Evolutionary conservation across 805 yeast genomes (phyloP).

Genomic region (Sungouiozyma intestinalis): DNA sequence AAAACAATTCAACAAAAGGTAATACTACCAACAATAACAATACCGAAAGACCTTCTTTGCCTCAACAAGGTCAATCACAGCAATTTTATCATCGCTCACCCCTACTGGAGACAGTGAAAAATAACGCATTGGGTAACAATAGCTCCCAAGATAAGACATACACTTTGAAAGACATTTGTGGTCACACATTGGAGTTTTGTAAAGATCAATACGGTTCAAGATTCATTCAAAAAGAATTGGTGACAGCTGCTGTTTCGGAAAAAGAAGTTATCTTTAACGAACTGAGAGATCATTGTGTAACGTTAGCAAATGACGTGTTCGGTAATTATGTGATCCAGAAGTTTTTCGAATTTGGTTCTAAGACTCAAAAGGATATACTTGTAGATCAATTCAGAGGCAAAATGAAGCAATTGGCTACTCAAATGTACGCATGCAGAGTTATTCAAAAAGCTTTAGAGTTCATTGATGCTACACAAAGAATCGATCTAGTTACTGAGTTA

Average conservation of each 20-base stretch:
- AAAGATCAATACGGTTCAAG: constrained; percentile 97
- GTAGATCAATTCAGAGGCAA: constrained; percentile 50
- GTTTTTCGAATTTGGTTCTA: constrained; percentile 74
- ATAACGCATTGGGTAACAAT: constrained; percentile 2
- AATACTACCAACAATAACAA: constrained; percentile 8
- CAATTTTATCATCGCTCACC: constrained; percentile 64
- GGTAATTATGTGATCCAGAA: constrained; percentile 97
- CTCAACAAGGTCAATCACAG: constrained; percentile 26
- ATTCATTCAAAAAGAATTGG: constrained; percentile 84
- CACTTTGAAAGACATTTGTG: constrained; percentile 61
- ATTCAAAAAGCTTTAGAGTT: constrained; percentile 88
- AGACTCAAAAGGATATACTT: constrained; percentile 56
- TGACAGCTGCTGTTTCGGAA: constrained; percentile 51
- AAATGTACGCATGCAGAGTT: constrained; percentile 97
- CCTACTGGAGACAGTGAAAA: constrained; percentile 71
- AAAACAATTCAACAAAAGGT: constrained; percentile 4
- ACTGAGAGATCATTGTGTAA: constrained; percentile 61
- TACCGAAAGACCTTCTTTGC: constrained; percentile 12
- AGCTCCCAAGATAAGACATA: constrained; percentile 38
- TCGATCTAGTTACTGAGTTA: constrained; percentile 60
- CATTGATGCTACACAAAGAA: constrained; percentile 52
- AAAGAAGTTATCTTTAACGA: constrained; percentile 78
- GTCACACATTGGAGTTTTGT: constrained; percentile 83
- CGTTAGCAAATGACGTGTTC: constrained; percentile 89
- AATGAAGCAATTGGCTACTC: constrained; percentile 66